phyloP scores from a whole-genome alignment of 768 basidiomycete species.

The Candolleomyces aberdarensis region DNA sequence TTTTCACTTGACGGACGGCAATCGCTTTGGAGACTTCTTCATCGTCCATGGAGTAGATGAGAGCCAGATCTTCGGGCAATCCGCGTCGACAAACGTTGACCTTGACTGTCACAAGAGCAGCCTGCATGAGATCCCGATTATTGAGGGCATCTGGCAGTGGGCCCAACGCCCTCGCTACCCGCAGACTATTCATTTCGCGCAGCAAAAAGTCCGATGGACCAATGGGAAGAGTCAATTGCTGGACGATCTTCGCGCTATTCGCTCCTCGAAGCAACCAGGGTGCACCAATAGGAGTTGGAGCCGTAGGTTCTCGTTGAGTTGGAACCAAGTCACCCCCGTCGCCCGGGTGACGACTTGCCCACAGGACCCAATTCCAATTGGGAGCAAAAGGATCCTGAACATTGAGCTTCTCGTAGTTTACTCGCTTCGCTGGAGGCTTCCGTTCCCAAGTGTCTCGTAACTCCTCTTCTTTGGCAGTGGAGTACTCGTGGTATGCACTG shows the following conservation, averaged over 20 bases:
- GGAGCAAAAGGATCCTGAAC: constrained; percentile 71
- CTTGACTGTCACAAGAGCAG: constrained; percentile 67
- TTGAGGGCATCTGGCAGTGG: constrained; percentile 30
- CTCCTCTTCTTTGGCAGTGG: constrained; percentile 43
- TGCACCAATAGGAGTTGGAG: constrained; percentile 18
- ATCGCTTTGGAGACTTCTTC: constrained; percentile 42
- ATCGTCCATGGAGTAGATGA: constrained; percentile 64
- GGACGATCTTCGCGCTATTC: constrained; percentile 43
- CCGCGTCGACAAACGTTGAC: constrained; percentile 65
- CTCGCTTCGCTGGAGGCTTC: constrained; percentile 85
- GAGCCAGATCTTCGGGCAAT: constrained; percentile 68
- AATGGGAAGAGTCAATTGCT: constrained; percentile 34
- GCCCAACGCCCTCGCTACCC: constrained; percentile 50
- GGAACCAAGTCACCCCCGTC: constrained; percentile 40
- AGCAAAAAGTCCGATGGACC: constrained; percentile 44
- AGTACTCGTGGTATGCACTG: constrained; percentile 48
- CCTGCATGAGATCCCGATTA: constrained; percentile 46
- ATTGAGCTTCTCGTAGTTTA: constrained; percentile 63
- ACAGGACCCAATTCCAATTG: constrained; percentile 75
- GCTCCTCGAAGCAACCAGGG: constrained; percentile 75
- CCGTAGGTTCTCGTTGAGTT: constrained; percentile 50
- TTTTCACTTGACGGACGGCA: constrained; percentile 8
- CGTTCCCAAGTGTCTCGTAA: constrained; percentile 67
- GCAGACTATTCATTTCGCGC: constrained; percentile 54
- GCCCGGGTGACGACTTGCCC: constrained; percentile 24